phyloP scores from a whole-genome alignment of 768 basidiomycete species.

The Boletellus ananas region DNA sequence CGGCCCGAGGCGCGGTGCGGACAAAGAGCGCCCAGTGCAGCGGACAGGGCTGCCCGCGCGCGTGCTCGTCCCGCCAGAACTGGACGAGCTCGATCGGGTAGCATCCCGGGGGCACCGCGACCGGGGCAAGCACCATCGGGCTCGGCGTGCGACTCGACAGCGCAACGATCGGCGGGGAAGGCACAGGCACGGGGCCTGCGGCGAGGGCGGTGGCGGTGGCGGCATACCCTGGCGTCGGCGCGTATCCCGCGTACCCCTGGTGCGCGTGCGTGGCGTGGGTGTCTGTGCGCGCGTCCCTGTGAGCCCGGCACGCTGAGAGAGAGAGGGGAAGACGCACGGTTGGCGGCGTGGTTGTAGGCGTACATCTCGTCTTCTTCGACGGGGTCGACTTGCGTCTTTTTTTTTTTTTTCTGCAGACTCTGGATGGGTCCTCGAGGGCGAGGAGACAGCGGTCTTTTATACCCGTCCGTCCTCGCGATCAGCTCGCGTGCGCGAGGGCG shows the following conservation, averaged over 20 bases:
- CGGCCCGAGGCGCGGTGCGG: constrained; percentile 11
- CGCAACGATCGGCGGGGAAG: neutral
- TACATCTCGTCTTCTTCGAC: constrained; percentile 1
- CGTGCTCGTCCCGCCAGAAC: constrained; percentile 25
- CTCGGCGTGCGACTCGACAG: neutral
- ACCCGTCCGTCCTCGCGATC: neutral
- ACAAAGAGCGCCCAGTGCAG: constrained; percentile 32
- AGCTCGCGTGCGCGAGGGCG: constrained; percentile 9
- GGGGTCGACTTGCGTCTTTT: too few species aligned
- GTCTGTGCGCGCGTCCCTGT: too few species aligned
- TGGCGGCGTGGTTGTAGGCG: neutral
- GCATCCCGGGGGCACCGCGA: constrained; percentile 16
- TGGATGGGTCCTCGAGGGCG: neutral
- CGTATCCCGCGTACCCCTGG: neutral
- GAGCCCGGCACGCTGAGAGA: neutral
- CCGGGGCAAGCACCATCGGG: constrained; percentile 2
- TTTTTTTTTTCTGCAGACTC: neutral
- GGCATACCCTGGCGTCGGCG: neutral
- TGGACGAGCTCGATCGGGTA: constrained; percentile 28
- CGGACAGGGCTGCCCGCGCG: constrained; percentile 5
- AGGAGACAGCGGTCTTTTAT: constrained; percentile 5
- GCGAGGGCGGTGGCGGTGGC: neutral
- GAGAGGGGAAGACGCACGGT: neutral
- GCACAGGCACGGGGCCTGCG: neutral
- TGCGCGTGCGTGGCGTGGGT: too few species aligned